These are phyloP conservation scores for Alternaria novae-zelandiae DNA, from an alignment of 2,329 filamentous ascomycete species.

Conservation along the genomic window DNA sequence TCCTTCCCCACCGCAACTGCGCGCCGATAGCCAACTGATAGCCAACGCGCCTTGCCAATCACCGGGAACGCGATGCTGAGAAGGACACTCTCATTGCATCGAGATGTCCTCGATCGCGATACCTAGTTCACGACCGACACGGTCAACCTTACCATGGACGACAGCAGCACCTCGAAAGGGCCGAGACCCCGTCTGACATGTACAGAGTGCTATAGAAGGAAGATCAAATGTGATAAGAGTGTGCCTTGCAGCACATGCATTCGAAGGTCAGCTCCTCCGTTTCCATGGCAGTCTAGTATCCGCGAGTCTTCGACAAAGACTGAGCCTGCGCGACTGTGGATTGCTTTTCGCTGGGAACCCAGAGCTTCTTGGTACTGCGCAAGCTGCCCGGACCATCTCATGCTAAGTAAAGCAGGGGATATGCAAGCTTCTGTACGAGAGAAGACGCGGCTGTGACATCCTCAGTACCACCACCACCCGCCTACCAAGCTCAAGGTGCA, in stretches of 20 bases:
- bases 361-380: neutral
- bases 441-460: constrained; percentile 1
- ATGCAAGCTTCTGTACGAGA: constrained; percentile 21
- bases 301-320: neutral
- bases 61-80: neutral
- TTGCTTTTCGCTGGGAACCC: neutral
- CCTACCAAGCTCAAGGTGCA: neutral
- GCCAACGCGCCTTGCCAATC: neutral
- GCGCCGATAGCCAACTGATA: neutral
- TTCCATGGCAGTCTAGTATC: neutral
- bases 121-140: neutral
- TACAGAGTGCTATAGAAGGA: constrained; percentile 39
- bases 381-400: neutral
- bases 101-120: neutral
- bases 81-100: neutral
- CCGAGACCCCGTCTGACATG: constrained; percentile 34
- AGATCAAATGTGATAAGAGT: constrained; percentile 51
- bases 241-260: constrained; percentile 52
- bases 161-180: constrained; percentile 9
- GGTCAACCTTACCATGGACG: constrained; percentile 9
- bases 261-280: constrained; percentile 30
- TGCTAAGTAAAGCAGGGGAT: constrained; percentile 12
- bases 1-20: neutral
- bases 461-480: neutral
- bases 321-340: neutral